Evolutionary conservation across 352 stramenopile species (phyloP), one percentile per base, ranked within the genome.

Genomic region (Peronospora destructor): DNA sequence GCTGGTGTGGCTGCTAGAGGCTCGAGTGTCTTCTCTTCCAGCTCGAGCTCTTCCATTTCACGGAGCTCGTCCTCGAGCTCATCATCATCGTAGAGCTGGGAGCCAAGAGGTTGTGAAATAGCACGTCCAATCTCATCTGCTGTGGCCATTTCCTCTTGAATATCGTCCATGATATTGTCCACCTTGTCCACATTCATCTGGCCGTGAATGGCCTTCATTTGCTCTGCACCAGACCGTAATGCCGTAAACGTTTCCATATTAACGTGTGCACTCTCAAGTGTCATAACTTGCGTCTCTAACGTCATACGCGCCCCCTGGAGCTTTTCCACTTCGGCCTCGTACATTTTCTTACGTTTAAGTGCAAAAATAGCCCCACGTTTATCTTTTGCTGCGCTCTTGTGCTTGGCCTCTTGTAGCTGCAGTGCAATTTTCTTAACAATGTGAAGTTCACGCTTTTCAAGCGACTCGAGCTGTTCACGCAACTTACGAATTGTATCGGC

Each of bases 331-430:
- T 99, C 95, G 34, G 85, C 80, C 63, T 99, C 95, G 64, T 97
- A 98, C 72, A 98, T 94, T 58, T 98, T 99, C 83, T 98, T 98
- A 57, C 93, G 86, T 73, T 98, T 99, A 34, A 99, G 84, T 40
- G 91, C 90, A 67, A 98, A 98, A 35, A 98, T 85, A 23, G 96
- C 96, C 46, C 95, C 95, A 63, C 94, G 94, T 56, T 99, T 98
- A 77, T 99, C 95, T 56, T 97, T 97, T 34, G 81, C 84, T 10
- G 81, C 84, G 70, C 95, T 97, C 68, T 98, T 98, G 33, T 82
- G 87, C 73, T 98, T 98, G 23, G 96, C 96, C 47, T 98, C 94
- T 16, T 81, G 69, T 8, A 97, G 50, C 63, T 98, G 87, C 57
- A 81, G 49, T 41, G 85, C 75, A 45, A 98, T 97, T 73, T 98